phyloP scores from a whole-genome alignment of 192 early-diverging fungal species.

The Coemansia sp. region DNA sequence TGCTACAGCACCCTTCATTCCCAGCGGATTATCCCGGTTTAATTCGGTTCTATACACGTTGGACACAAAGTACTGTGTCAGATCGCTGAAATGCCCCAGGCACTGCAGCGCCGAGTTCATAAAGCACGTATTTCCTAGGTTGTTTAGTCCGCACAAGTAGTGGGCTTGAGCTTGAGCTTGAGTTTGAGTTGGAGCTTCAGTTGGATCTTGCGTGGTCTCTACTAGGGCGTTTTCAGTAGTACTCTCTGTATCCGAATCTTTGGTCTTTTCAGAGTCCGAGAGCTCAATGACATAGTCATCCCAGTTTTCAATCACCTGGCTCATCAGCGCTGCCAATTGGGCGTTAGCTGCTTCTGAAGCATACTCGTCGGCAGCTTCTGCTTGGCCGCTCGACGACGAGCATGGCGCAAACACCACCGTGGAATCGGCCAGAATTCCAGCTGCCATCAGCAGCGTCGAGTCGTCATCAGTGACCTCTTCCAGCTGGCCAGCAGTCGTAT shows the following conservation, averaged over 20 bases:
- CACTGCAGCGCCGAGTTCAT: constrained; percentile 94
- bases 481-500: neutral
- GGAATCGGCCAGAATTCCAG: constrained; percentile 21
- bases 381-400: neutral
- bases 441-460: constrained; percentile 4
- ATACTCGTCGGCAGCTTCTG: neutral
- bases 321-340: neutral
- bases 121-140: constrained; percentile 90
- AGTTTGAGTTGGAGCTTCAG: too few relatives aligned
- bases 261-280: constrained; percentile 1
- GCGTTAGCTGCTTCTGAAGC: constrained; percentile 2
- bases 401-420: constrained; percentile 16
- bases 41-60: constrained; percentile 59
- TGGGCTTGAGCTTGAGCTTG: constrained; percentile 20
- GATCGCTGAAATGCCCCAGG: constrained; percentile 67
- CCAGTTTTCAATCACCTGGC: neutral
- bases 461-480: constrained; percentile 7
- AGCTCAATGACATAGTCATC: neutral
- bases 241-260: neutral
- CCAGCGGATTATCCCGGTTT: constrained; percentile 70
- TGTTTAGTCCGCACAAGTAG: constrained; percentile 68
- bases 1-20: constrained; percentile 72
- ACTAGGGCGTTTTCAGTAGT: neutral
- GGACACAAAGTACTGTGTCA: constrained; percentile 64
- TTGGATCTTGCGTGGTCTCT: neutral